Evolutionary conservation across 768 basidiomycete species (phyloP).

Genomic region (Crepidotus variabilis): DNA sequence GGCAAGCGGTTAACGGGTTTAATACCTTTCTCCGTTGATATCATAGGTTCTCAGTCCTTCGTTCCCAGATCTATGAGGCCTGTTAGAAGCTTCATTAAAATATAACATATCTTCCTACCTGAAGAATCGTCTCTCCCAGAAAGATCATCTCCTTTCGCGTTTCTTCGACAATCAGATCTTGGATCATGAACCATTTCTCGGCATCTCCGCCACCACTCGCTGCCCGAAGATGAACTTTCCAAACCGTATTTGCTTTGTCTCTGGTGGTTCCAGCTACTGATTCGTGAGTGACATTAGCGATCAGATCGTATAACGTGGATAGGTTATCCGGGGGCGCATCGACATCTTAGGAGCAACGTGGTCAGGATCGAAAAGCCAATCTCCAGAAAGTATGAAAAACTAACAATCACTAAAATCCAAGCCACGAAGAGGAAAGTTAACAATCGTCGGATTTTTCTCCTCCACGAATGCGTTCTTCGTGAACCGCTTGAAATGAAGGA

Average conservation of each 20-base stretch:
- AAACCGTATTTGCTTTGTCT: constrained; percentile 86
- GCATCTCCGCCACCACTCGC: constrained; percentile 72
- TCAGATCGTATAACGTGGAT: constrained; percentile 83
- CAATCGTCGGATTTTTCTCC: constrained; percentile 98
- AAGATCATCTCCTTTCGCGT: constrained; percentile 98
- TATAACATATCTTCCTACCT: constrained; percentile 47
- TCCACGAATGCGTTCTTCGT: constrained; percentile 96
- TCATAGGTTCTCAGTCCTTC: constrained; percentile 31
- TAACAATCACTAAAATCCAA: constrained; percentile 90
- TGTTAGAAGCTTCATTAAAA: constrained; percentile 9
- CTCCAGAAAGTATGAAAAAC: constrained; percentile 31
- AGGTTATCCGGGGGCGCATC: constrained; percentile 59
- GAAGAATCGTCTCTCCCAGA: constrained; percentile 92
- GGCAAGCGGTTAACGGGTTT: not conserved
- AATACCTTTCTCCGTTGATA: not conserved
- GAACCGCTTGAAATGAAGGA: constrained; percentile 94
- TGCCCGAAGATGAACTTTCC: constrained; percentile 87
- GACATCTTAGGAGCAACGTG: constrained; percentile 54
- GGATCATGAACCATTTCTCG: constrained; percentile 95
- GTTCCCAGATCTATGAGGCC: constrained; percentile 57
- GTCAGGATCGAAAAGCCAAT: constrained; percentile 15
- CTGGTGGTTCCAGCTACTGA: constrained; percentile 94
- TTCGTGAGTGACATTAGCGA: constrained; percentile 94
- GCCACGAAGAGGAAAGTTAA: constrained; percentile 93
- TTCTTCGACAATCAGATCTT: constrained; percentile 95